Base-by-base conservation (phyloP, 106 monocot genomes). In the Amphibolis antarctica region DNA sequence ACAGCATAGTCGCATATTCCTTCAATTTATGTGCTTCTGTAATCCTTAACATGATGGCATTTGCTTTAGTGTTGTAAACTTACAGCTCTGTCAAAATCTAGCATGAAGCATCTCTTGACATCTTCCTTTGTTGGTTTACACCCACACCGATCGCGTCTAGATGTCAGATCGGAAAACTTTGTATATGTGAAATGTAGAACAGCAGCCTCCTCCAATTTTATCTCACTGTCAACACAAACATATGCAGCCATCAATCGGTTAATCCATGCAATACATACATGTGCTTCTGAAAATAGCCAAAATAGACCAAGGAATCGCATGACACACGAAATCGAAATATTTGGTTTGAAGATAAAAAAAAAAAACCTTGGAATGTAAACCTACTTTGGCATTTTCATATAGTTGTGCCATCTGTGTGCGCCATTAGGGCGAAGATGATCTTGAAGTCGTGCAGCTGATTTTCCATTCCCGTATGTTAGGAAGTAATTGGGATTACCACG, bases 51-150 rank as follows among this genome's bases (percentile, higher is more conserved):
- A 19, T 53, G 10, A n/a, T n/a, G n/a, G n/a, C n/a, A n/a, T n/a
- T n/a, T n/a, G n/a, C n/a, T n/a, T n/a, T n/a, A n/a, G n/a, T n/a
- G n/a, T n/a, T n/a, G n/a, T n/a, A n/a, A 36, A 79, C 96, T 80
- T 47, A 96, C 96, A 55, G 77, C 72, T 90, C 96, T 82, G 69
- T 96, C 96, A 72, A 96, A 96, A 30, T 96, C 90, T 73, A 96
- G 64, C 96, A 96, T 96, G 66, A 96, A 96, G 56, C 96, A 96
- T 80, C 90, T 86, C 65, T 96, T 89, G 21, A 96, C 96, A 76
- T 96, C 96, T 21, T 96, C 90, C 59, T 90, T 90, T 53, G 96
- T 96, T 54, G 96, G 96, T 57, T 96, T 96, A 74, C 96, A 96
- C 26, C 90, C 86, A 78, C 96, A 96, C 20, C 96, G 83, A 71